Conservation (phyloP, 148 eudicot species). For the Beta vulgaris region DNA sequence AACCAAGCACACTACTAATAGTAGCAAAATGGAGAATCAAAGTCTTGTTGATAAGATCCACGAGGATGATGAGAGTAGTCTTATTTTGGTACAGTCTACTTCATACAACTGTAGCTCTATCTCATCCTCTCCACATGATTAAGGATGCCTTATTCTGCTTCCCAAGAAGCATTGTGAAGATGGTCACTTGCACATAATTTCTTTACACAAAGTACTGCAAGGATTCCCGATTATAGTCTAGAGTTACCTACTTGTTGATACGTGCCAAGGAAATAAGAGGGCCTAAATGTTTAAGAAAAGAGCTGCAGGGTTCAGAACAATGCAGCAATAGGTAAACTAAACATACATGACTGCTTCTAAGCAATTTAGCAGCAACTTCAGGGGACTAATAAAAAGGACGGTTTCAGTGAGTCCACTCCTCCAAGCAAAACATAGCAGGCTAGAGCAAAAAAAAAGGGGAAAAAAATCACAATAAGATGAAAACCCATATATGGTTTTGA, state of each 20-base stretch:
- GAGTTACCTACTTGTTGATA: too few relatives aligned
- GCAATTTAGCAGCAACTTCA: not conserved
- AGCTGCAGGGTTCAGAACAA: too few relatives aligned
- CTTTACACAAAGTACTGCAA: too few relatives aligned
- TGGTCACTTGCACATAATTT: not conserved
- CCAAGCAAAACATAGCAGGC: not conserved
- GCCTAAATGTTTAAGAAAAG: too few relatives aligned
- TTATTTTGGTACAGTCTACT: not conserved
- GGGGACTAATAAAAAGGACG: not conserved
- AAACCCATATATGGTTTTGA: not conserved
- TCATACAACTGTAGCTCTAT: not conserved
- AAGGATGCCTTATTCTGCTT: not conserved
- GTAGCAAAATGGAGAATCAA: not conserved
- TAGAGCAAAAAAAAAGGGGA: not conserved
- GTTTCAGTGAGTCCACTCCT: not conserved
- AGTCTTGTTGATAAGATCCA: not conserved
- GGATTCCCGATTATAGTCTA: not conserved
- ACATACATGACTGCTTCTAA: too few relatives aligned
- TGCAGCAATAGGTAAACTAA: too few relatives aligned
- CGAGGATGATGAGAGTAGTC: not conserved
- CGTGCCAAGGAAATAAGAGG: too few relatives aligned
- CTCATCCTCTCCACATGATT: not conserved
- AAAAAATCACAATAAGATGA: too few relatives aligned
- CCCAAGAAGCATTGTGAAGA: not conserved
- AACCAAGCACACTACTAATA: too few relatives aligned